Evolutionary conservation across 768 basidiomycete species (phyloP).

Genomic region (Lanmaoa rubissima): DNA sequence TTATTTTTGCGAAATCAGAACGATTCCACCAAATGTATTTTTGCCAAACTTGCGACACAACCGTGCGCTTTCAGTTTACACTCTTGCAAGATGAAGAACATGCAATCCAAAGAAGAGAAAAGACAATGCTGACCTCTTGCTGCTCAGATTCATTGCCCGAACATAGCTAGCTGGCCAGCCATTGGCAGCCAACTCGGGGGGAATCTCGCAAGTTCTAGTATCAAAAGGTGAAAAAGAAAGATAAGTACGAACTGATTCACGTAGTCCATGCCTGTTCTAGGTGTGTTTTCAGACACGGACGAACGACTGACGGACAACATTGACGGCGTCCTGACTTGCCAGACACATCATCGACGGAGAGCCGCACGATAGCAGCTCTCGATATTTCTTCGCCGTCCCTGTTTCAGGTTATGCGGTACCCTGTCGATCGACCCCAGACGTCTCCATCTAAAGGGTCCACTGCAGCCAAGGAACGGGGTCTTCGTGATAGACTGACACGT

Average conservation of each 20-base stretch:
- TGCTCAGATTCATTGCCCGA: slow-evolving; percentile 81
- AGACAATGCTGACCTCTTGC: slow-evolving; percentile 62
- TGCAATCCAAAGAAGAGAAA: too few relatives aligned
- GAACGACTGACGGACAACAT: slow-evolving; percentile 80
- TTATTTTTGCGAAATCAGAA: slow-evolving; percentile 74
- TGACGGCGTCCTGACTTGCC: slow-evolving; percentile 89
- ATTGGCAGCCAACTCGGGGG: slow-evolving; percentile 83
- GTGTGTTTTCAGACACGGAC: slow-evolving; percentile 80
- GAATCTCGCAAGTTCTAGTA: slow-evolving; percentile 79
- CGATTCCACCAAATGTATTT: too few relatives aligned
- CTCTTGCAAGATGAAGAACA: background rate
- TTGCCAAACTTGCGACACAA: slow-evolving; percentile 95
- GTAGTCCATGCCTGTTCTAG: slow-evolving; percentile 64
- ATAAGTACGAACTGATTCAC: background rate
- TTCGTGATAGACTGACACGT: slow-evolving; percentile 86
- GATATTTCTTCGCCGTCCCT: slow-evolving; percentile 58
- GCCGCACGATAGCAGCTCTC: slow-evolving; percentile 42
- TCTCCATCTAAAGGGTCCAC: slow-evolving; percentile 84
- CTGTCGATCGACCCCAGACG: slow-evolving; percentile 93
- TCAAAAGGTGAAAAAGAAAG: slow-evolving; percentile 7
- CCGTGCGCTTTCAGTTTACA: slow-evolving; percentile 73
- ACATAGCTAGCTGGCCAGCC: slow-evolving; percentile 68
- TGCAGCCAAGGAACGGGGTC: slow-evolving; percentile 57
- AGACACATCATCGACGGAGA: slow-evolving; percentile 48
- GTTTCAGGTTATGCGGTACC: slow-evolving; percentile 86